Conservation (phyloP, 2,329 filamentous ascomycete species). For the Clarireedia homoeocarpa region DNA sequence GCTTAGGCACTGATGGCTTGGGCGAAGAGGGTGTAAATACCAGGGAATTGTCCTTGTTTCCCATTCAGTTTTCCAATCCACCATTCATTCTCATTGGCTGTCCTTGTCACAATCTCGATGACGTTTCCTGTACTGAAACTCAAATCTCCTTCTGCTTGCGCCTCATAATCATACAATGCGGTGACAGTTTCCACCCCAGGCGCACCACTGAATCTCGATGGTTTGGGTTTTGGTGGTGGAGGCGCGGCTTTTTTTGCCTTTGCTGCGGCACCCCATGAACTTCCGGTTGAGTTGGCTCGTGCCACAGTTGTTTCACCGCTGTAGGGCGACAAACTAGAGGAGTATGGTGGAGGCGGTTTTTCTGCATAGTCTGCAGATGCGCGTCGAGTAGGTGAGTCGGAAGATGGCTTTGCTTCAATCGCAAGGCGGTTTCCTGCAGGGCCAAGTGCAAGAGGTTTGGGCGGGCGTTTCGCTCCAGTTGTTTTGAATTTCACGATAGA, state of each 20-base stretch:
- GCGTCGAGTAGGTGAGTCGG: conserved; percentile 28
- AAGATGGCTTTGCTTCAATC: conserved; percentile 9
- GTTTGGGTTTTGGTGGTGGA: conserved; percentile 72
- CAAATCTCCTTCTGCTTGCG: conserved; percentile 87
- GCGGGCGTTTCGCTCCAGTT: conserved; percentile 55
- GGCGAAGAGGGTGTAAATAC: conserved; percentile 42
- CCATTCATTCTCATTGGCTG: conserved; percentile 94
- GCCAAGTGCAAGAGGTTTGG: conserved; percentile 19
- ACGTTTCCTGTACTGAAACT: conserved; percentile 82
- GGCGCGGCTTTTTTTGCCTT: conserved; percentile 64
- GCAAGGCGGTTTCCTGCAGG: conserved; percentile 18
- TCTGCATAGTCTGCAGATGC: conserved; percentile 39
- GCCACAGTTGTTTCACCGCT: conserved; percentile 26
- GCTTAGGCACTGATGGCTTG: not conserved
- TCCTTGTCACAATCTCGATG: conserved; percentile 80
- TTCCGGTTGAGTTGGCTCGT: conserved; percentile 34
- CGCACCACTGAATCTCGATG: conserved; percentile 58
- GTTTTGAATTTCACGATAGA: conserved; percentile 88
- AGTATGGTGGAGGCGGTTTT: conserved; percentile 66
- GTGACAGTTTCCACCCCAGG: conserved; percentile 71
- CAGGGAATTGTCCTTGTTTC: conserved; percentile 87
- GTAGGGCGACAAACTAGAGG: conserved; percentile 21
- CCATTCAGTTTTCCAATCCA: conserved; percentile 80
- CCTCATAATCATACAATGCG: conserved; percentile 92
- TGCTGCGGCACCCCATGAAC: conserved; percentile 40